These are phyloP conservation scores for Triticum timopheevii DNA, from an alignment of 176 grass and related monocot species.

Conservation along the genomic window DNA sequence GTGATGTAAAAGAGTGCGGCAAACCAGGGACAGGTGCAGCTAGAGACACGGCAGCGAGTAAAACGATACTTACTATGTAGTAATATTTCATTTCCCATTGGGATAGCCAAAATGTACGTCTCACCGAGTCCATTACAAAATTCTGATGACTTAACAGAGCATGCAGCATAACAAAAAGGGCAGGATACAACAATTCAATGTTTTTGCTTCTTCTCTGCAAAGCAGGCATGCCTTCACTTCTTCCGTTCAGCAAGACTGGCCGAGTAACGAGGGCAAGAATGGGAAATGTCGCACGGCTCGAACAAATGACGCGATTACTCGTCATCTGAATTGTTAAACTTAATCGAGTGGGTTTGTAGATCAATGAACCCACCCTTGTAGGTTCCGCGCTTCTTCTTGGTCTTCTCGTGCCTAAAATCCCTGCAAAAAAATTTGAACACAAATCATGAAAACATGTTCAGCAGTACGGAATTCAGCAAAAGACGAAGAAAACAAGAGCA, in stretches of 20 bases:
- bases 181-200: neutral
- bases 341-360: slow-evolving; percentile 77
- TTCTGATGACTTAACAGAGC: neutral
- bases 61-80: neutral
- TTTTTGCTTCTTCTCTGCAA: neutral
- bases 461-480: neutral
- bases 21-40: neutral
- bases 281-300: neutral
- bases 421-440: slow-evolving; percentile 29
- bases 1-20: neutral
- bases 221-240: neutral
- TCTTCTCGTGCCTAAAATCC: slow-evolving; percentile 98
- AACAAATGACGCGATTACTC: slow-evolving; percentile 26
- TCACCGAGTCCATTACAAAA: slow-evolving; percentile 17
- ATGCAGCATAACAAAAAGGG: slow-evolving; percentile 1
- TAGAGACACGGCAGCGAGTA: neutral
- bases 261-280: neutral
- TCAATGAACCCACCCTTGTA: slow-evolving; percentile 86
- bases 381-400: slow-evolving; percentile 89
- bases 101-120: slow-evolving; percentile 22
- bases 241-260: neutral
- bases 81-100: neutral
- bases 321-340: slow-evolving; percentile 66
- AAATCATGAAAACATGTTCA: slow-evolving; percentile 12
- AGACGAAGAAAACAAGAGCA: neutral